Percentiles rank a stretch among this genome's conserved stretches.
These are phyloP conservation scores for Pichia cabralensis DNA, from an alignment of 805 yeast species.

Conservation along the genomic window DNA sequence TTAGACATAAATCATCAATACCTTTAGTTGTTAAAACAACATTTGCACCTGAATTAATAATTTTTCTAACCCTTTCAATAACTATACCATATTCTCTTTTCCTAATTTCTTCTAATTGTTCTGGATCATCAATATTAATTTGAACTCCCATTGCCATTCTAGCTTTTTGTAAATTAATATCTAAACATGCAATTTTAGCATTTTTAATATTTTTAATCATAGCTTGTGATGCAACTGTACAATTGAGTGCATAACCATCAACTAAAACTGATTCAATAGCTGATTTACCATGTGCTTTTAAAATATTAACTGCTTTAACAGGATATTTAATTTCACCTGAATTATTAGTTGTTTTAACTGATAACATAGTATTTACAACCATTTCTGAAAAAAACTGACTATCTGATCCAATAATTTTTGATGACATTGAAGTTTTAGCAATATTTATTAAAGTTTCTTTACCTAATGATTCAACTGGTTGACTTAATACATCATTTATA, in stretches of 20 bases:
- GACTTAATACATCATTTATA: conserved; percentile 75
- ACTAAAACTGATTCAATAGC: conserved; percentile 78
- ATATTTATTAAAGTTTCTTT: conserved; percentile 80
- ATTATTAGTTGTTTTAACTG: conserved; percentile 81
- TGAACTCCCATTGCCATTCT: conserved; percentile 98
- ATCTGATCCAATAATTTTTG: conserved; percentile 91
- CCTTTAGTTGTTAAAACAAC: conserved; percentile 91
- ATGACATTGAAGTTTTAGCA: conserved; percentile 95
- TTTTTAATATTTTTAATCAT: conserved; percentile 65
- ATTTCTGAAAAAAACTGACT: conserved; percentile 79
- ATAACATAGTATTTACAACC: conserved; percentile 92
- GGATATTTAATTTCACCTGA: conserved; percentile 91
- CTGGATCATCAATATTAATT: conserved; percentile 94
- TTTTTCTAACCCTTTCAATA: conserved; percentile 71
- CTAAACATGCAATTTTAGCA: conserved; percentile 82
- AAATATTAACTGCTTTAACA: conserved; percentile 89
- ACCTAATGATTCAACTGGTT: conserved; percentile 68
- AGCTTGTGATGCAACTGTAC: conserved; percentile 96
- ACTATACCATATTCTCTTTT: conserved; percentile 82
- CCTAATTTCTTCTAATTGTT: conserved; percentile 77
- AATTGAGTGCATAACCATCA: conserved; percentile 91
- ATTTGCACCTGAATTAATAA: conserved; percentile 82
- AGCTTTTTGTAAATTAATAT: conserved; percentile 89
- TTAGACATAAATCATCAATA: conserved; percentile 84
- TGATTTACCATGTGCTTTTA: conserved; percentile 95